Conservation (phyloP, 768 basidiomycete species). For the Lyophyllum shimeji region DNA sequence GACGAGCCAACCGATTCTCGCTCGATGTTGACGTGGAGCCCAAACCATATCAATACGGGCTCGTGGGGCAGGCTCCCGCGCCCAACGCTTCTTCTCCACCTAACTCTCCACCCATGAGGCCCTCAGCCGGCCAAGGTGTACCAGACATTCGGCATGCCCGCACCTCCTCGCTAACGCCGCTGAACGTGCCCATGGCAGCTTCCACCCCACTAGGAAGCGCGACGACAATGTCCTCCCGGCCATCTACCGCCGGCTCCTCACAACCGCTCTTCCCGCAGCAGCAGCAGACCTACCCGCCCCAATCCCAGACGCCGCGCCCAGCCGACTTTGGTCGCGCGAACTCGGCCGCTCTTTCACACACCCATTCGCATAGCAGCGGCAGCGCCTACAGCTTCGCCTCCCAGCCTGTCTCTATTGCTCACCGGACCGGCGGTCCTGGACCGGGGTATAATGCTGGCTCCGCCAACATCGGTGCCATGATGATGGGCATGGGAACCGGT, state of each 20-base stretch:
- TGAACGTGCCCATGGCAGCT: slow-evolving; percentile 22
- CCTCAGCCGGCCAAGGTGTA: slow-evolving; percentile 12
- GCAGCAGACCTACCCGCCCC: slow-evolving; percentile 14
- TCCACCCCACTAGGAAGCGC: slow-evolving; percentile 24
- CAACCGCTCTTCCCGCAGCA: slow-evolving; percentile 27
- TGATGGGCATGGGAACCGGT: slow-evolving; percentile 1
- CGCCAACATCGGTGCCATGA: slow-evolving; percentile 11
- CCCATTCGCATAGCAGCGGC: slow-evolving; percentile 17
- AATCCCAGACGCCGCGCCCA: slow-evolving; percentile 16
- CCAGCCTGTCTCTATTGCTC: slow-evolving; percentile 13
- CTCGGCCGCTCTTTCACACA: slow-evolving; percentile 9
- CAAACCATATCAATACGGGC: slow-evolving; percentile 63
- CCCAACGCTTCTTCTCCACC: slow-evolving; percentile 33
- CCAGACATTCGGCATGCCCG: slow-evolving; percentile 15
- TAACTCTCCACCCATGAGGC: slow-evolving; percentile 30
- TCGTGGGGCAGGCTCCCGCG: slow-evolving; percentile 48
- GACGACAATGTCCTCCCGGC: slow-evolving; percentile 34
- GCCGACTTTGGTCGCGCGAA: slow-evolving; percentile 2
- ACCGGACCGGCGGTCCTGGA: slow-evolving; percentile 14
- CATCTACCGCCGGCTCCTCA: slow-evolving; percentile 44
- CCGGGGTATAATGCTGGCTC: slow-evolving; percentile 20
- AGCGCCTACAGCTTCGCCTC: slow-evolving; percentile 17
- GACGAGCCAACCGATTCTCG: slow-evolving; percentile 27
- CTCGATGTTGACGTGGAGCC: slow-evolving; percentile 39
- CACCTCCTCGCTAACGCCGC: slow-evolving; percentile 26